Conservation (phyloP, 352 stramenopile species). For the Pythium aristosporum region DNA sequence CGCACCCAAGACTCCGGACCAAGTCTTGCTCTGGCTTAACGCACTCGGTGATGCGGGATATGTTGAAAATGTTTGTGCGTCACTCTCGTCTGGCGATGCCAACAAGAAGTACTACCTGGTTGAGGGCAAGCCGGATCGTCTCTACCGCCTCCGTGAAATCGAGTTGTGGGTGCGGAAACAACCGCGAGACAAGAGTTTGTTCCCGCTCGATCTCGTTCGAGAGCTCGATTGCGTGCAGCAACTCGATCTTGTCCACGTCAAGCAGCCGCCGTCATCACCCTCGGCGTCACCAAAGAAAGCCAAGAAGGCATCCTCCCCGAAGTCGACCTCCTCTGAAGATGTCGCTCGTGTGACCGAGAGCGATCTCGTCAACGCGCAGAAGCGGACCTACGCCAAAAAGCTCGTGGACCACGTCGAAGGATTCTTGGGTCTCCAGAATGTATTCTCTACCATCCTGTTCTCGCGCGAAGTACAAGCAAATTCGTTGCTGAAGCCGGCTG, state of each 20-base stretch:
- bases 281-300: constrained; percentile 20
- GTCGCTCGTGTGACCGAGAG: neutral
- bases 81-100: constrained; percentile 15
- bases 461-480: constrained; percentile 33
- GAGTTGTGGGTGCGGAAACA: constrained; percentile 46
- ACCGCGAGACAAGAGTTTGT: constrained; percentile 39
- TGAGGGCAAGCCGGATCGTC: constrained; percentile 44
- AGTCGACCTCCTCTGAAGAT: neutral
- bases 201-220: constrained; percentile 62
- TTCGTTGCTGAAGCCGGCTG: constrained; percentile 37
- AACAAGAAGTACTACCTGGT: constrained; percentile 45
- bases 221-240: constrained; percentile 55
- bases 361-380: constrained; percentile 2
- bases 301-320: neutral
- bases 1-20: constrained; percentile 28
- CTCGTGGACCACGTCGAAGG: constrained; percentile 55
- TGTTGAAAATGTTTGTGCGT: constrained; percentile 48
- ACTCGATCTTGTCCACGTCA: constrained; percentile 9
- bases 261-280: neutral
- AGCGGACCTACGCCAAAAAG: constrained; percentile 54
- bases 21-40: constrained; percentile 56
- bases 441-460: constrained; percentile 51
- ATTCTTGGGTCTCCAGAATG: constrained; percentile 48
- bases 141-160: constrained; percentile 57
- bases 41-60: constrained; percentile 56